Evolutionary conservation across 1,139 yeast genomes (phyloP).

Genomic region (Yamadazyma conglobata): DNA sequence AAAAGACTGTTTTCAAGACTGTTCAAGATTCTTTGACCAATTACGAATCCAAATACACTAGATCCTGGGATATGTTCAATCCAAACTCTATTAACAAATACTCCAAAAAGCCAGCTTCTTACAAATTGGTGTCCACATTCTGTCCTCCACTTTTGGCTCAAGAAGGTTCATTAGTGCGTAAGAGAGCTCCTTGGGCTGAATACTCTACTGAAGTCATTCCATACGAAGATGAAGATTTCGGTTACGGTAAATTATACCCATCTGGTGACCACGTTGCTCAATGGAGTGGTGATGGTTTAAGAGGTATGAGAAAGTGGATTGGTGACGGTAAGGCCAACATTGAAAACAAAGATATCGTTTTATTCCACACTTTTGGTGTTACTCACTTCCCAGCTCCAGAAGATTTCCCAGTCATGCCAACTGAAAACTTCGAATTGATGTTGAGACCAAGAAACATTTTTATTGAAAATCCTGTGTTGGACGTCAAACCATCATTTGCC

Average conservation of each 20-base stretch:
- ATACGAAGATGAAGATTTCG: slow-evolving; percentile 50
- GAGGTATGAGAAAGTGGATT: slow-evolving; percentile 72
- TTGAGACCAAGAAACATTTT: slow-evolving; percentile 79
- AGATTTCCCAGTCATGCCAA: slow-evolving; percentile 88
- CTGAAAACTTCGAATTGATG: slow-evolving; percentile 71
- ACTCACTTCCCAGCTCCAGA: slow-evolving; percentile 88
- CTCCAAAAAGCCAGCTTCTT: slow-evolving; percentile 73
- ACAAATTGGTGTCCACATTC: slow-evolving; percentile 75
- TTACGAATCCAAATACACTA: slow-evolving; percentile 56
- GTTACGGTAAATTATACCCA: slow-evolving; percentile 64
- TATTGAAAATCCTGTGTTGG: slow-evolving; percentile 71
- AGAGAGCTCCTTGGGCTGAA: slow-evolving; percentile 81
- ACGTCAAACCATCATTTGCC: slow-evolving; percentile 67
- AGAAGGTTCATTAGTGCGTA: slow-evolving; percentile 69
- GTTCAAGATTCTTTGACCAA: slow-evolving; percentile 65
- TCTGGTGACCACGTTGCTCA: slow-evolving; percentile 80
- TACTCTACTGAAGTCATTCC: slow-evolving; percentile 67
- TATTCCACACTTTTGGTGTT: slow-evolving; percentile 80
- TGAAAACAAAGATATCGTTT: slow-evolving; percentile 66
- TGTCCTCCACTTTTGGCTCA: slow-evolving; percentile 71
- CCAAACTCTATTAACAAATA: slow-evolving; percentile 63
- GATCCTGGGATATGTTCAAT: slow-evolving; percentile 79
- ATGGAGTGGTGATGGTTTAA: slow-evolving; percentile 70
- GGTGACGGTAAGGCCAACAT: slow-evolving; percentile 62
- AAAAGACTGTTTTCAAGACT: slow-evolving; percentile 63